Percentiles rank a stretch among this genome's conserved stretches.
Conservation (phyloP, 2,329 filamentous ascomycete genomes). For the Lasiodiplodia sp. region DNA sequence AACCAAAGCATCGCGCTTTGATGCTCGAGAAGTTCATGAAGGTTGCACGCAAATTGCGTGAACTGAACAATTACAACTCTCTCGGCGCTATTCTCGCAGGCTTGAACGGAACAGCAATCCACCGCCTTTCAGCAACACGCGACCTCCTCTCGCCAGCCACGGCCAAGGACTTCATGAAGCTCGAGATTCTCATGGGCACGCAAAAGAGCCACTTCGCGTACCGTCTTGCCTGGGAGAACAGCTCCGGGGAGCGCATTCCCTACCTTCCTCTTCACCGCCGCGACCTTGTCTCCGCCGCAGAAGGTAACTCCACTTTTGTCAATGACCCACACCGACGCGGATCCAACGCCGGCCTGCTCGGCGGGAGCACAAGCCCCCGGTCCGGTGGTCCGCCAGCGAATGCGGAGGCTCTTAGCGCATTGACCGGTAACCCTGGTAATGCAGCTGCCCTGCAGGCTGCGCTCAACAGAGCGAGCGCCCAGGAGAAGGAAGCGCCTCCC, state of each 20-base stretch:
- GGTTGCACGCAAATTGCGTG: constrained; percentile 81
- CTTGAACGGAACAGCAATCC: constrained; percentile 85
- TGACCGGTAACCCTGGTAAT: constrained; percentile 13
- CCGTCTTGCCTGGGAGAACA: constrained; percentile 97
- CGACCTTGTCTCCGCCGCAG: constrained; percentile 89
- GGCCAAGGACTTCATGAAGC: constrained; percentile 84
- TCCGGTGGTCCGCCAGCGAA: constrained; percentile 38
- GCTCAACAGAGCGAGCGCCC: constrained; percentile 41
- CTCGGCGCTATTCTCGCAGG: constrained; percentile 93
- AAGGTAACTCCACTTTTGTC: constrained; percentile 90
- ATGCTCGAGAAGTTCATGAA: constrained; percentile 97
- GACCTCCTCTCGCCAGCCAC: constrained; percentile 74
- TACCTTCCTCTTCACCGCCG: constrained; percentile 89
- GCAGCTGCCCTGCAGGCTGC: constrained; percentile 23
- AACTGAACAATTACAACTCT: constrained; percentile 96
- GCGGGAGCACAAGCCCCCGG: constrained; percentile 8
- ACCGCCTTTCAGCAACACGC: constrained; percentile 81
- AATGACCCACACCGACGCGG: constrained; percentile 53
- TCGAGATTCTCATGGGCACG: constrained; percentile 91
- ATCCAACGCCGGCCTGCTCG: constrained; percentile 4
- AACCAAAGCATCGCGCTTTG: constrained; percentile 90
- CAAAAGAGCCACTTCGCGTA: constrained; percentile 94
- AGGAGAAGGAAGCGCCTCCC: constrained; percentile 53
- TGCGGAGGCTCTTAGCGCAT: constrained; percentile 13
- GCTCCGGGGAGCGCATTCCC: constrained; percentile 85